Evolutionary conservation across 495 filamentous ascomycete genomes (phyloP), one percentile per base, ranked within the genome.

Genomic region (Xylona heveae): DNA sequence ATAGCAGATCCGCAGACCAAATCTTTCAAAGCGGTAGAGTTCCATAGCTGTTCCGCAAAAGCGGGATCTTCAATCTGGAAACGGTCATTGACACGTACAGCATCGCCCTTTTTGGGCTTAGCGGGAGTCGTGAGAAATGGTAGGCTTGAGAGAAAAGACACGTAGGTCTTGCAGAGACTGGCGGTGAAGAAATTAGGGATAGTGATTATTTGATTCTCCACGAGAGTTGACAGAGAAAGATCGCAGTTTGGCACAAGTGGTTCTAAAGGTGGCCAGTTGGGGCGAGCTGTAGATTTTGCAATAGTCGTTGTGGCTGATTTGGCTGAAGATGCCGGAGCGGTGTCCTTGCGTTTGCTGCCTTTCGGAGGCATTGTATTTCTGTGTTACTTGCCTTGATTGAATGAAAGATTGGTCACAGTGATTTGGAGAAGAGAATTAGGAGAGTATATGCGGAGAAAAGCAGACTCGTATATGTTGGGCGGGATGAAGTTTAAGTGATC

Each of bases 1-100:
- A 46, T 9, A 36, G 34, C 20, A 7, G 35, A 28, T 30, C 48
- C 40, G 26, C 47, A 37, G 2, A 48, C 38, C 2, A 59, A 36
- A 4, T 47, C 41, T 29, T 40, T 50, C 17, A 57, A 30, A 5
- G 39, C 39, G 0, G 45, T 49, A 0, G 37, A 47, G n/a, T 42
- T 44, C 44, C 39, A 95, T 17, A 93, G 45, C 34, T 59, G 57
- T 44, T 76, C 62, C 3, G 84, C 76, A 45, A 93, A 92, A 6
- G 31, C 46, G 18, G 60, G 48, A 53, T 95, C 85, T 21, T 79
- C 58, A 24, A 88, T 59, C 55, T 93, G 79, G 48, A 78, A 88
- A 19, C 85, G 71, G 46, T 94, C 85, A 48, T 95, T 95, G 25
- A 93, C 78, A 13, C 85, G 62, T 18, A 84, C 52, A 0, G 85